phyloP scores from a whole-genome alignment of 2,329 filamentous ascomycete species.

The Xylariaceae sp. region DNA sequence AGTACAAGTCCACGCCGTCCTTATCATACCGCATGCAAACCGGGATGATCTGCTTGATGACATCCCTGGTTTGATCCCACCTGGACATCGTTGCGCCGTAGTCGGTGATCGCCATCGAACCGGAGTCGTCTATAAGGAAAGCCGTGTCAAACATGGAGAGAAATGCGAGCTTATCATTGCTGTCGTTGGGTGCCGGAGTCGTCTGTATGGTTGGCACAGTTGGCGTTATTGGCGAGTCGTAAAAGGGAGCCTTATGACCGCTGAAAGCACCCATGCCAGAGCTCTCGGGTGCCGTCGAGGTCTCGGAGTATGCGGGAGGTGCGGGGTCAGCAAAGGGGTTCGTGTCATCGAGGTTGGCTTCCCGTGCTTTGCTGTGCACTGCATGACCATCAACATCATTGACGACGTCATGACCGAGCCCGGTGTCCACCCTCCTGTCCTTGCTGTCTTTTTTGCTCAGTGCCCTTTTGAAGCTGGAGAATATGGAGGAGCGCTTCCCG shows the following conservation, averaged over 20 bases:
- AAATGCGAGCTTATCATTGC: constrained; percentile 47
- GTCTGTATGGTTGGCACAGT: too few relatives aligned
- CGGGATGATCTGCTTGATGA: constrained; percentile 68
- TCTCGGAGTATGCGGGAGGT: constrained; percentile 23
- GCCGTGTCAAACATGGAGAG: constrained; percentile 77
- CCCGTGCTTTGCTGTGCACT: neutral
- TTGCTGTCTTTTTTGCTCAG: constrained; percentile 3
- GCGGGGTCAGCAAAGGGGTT: constrained; percentile 14
- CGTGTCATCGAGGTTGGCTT: constrained; percentile 1
- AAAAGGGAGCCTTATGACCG: neutral
- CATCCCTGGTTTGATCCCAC: constrained; percentile 70
- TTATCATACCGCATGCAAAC: constrained; percentile 74
- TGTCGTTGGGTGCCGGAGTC: neutral
- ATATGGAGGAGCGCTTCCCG: constrained; percentile 11
- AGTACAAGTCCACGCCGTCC: constrained; percentile 88
- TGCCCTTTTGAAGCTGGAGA: constrained; percentile 11
- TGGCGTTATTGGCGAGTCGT: too few relatives aligned
- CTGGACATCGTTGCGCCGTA: constrained; percentile 17
- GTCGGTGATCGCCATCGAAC: constrained; percentile 69
- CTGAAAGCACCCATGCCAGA: constrained; percentile 3
- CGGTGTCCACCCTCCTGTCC: constrained; percentile 1
- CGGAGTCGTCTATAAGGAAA: constrained; percentile 89
- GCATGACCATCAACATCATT: neutral
- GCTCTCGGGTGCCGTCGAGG: constrained; percentile 3
- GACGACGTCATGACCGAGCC: too few relatives aligned